Percentiles rank a stretch among this genome's conserved stretches.
These are phyloP conservation scores for Psilocybe sp. DNA, from an alignment of 768 basidiomycete genomes.

Conservation along the genomic window DNA sequence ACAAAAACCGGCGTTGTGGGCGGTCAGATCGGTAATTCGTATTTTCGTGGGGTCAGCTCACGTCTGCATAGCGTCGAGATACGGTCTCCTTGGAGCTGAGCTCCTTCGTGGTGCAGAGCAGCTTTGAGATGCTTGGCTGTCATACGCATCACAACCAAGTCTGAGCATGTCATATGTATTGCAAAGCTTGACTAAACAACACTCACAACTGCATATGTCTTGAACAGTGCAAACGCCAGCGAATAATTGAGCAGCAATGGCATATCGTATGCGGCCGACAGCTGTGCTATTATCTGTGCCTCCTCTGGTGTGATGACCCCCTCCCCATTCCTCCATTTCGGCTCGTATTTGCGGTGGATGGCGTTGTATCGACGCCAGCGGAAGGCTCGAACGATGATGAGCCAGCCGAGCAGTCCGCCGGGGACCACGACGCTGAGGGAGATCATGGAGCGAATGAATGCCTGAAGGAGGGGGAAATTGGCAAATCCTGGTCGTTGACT, in stretches of 20 bases:
- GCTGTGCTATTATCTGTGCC: constrained; percentile 39
- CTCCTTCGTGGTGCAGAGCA: constrained; percentile 40
- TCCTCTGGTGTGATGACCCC: constrained; percentile 39
- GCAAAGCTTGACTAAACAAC: not conserved
- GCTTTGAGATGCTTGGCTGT: constrained; percentile 44
- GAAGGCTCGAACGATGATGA: constrained; percentile 31
- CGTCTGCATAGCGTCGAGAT: constrained; percentile 46
- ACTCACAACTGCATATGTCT: constrained; percentile 36
- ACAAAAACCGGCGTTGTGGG: not conserved
- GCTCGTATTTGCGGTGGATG: constrained; percentile 36
- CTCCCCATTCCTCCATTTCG: constrained; percentile 25
- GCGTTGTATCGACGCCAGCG: constrained; percentile 42
- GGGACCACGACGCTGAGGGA: not conserved
- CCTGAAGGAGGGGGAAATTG: too few relatives aligned
- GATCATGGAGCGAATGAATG: too few relatives aligned
- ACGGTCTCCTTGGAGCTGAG: constrained; percentile 31
- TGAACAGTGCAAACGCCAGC: constrained; percentile 49
- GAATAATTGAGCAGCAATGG: constrained; percentile 37
- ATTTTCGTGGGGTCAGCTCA: constrained; percentile 22
- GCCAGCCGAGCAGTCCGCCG: constrained; percentile 15
- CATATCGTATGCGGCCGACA: constrained; percentile 41
- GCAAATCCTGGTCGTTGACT: too few relatives aligned
- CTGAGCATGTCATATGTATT: not conserved
- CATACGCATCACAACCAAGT: not conserved
- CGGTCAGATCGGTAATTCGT: not conserved